phyloP scores from a whole-genome alignment of 2,329 filamentous ascomycete species.

The Graphilbum ipis-grandicollis region DNA sequence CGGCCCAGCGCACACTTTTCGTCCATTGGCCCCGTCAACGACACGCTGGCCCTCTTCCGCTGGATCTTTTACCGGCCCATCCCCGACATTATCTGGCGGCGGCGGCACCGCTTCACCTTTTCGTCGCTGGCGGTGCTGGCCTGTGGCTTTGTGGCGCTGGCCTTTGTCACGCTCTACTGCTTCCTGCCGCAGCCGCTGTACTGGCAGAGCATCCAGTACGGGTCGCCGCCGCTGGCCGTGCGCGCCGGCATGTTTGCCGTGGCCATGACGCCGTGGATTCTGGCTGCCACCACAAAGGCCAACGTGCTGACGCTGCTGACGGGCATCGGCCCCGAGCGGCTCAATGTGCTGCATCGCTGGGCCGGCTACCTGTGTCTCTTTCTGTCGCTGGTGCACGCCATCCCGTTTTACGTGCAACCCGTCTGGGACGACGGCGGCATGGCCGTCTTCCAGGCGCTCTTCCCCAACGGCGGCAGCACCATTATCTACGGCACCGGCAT shows the following conservation, averaged over 20 bases:
- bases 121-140: constrained; percentile 59
- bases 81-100: constrained; percentile 53
- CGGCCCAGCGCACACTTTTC: constrained; percentile 57
- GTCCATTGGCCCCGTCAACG: constrained; percentile 58
- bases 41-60: constrained; percentile 63
- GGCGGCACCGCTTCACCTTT: constrained; percentile 55
- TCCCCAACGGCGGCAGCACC: constrained; percentile 44
- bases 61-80: constrained; percentile 83
- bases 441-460: constrained; percentile 51
- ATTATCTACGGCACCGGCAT: constrained; percentile 69
- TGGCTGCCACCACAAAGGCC: constrained; percentile 78
- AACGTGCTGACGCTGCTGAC: constrained; percentile 73
- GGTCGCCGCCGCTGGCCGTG: constrained; percentile 76
- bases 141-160: constrained; percentile 48
- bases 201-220: constrained; percentile 71
- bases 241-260: constrained; percentile 84
- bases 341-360: constrained; percentile 91
- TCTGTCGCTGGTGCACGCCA: constrained; percentile 63
- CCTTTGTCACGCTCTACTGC: constrained; percentile 63
- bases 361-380: constrained; percentile 73
- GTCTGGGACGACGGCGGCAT: constrained; percentile 68
- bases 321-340: constrained; percentile 76
- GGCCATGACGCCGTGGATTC: constrained; percentile 82
- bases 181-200: constrained; percentile 81
- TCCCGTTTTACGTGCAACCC: constrained; percentile 82